A percentile compares a stretch with the other conserved stretches of the same genome.
Conservation (phyloP, 176 grass and related monocot species). For the Eragrostis nindensis region DNA sequence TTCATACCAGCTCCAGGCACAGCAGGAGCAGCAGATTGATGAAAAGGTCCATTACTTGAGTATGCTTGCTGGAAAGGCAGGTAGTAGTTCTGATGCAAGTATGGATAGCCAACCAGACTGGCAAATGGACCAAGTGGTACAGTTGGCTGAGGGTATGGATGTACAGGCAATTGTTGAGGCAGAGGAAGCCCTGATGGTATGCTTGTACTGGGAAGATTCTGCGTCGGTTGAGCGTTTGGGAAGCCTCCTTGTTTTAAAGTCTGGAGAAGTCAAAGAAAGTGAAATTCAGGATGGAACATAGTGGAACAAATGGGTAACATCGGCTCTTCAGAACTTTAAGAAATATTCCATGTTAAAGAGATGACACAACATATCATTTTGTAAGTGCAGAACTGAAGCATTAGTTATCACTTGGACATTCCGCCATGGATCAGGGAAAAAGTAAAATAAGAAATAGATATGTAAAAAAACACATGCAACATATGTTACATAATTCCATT, state of each 20-base stretch:
- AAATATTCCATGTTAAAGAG: not conserved
- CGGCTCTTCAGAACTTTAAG: conserved; percentile 2
- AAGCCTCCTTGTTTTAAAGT: conserved; percentile 64
- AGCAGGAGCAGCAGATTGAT: conserved; percentile 63
- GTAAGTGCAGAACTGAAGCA: not conserved
- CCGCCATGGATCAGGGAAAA: not conserved
- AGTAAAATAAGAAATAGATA: not conserved
- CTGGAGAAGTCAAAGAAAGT: conserved; percentile 51
- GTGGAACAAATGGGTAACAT: not conserved
- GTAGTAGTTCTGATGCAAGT: conserved; percentile 88
- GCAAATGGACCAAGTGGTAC: conserved; percentile 78
- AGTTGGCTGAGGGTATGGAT: conserved; percentile 89
- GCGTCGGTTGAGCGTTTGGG: conserved; percentile 58
- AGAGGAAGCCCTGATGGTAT: conserved; percentile 65
- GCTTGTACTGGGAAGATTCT: conserved; percentile 66
- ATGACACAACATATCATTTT: not conserved
- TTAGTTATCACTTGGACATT: conserved; percentile 1
- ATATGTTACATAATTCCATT: not conserved
- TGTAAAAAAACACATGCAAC: not conserved
- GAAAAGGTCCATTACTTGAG: conserved; percentile 77
- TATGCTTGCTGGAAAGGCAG: conserved; percentile 90
- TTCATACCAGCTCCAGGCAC: conserved; percentile 77
- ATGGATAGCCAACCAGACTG: conserved; percentile 87
- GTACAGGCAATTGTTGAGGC: conserved; percentile 74
- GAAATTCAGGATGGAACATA: conserved; percentile 23